phyloP scores from a whole-genome alignment of 192 early-diverging fungal species.

The Paraglomus brasilianum region DNA sequence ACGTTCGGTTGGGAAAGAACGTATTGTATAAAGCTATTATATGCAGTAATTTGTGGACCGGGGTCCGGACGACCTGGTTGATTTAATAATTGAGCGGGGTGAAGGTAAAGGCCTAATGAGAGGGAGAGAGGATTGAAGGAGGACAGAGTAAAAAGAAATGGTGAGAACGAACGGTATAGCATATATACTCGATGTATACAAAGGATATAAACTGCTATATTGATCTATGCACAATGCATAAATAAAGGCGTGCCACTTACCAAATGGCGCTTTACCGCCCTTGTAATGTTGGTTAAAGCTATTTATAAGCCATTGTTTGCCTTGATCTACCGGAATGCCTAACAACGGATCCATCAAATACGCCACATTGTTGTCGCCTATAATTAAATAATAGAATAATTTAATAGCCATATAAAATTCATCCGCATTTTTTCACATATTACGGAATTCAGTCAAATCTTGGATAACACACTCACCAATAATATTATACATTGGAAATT shows the following conservation, averaged over 20 bases:
- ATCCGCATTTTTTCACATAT: too few species aligned
- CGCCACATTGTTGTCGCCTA: slow-evolving; percentile 22
- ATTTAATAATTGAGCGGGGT: slow-evolving; percentile 46
- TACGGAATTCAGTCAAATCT: too few species aligned
- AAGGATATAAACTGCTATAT: too few species aligned
- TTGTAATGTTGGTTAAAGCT: slow-evolving; percentile 58
- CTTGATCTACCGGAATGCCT: slow-evolving; percentile 37
- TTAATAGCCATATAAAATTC: neutral
- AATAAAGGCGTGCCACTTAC: slow-evolving; percentile 37
- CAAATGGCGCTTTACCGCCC: slow-evolving; percentile 52
- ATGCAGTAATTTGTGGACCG: slow-evolving; percentile 24
- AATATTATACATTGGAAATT: slow-evolving; percentile 65
- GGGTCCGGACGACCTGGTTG: slow-evolving; percentile 37
- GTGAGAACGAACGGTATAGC: too few species aligned
- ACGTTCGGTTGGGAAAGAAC: slow-evolving; percentile 56
- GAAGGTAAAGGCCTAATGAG: slow-evolving; percentile 30
- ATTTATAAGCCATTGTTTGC: slow-evolving; percentile 46
- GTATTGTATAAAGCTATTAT: slow-evolving; percentile 54
- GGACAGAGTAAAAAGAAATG: too few species aligned
- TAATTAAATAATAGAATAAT: neutral
- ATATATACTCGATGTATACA: too few species aligned
- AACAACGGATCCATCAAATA: slow-evolving; percentile 53
- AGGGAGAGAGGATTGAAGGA: too few species aligned
- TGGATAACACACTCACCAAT: slow-evolving; percentile 37
- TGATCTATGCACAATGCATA: neutral